Evolutionary conservation across 2,329 filamentous ascomycete genomes (phyloP), one percentile per base, ranked within the genome.

Genomic region (Pyrenophora graminea): DNA sequence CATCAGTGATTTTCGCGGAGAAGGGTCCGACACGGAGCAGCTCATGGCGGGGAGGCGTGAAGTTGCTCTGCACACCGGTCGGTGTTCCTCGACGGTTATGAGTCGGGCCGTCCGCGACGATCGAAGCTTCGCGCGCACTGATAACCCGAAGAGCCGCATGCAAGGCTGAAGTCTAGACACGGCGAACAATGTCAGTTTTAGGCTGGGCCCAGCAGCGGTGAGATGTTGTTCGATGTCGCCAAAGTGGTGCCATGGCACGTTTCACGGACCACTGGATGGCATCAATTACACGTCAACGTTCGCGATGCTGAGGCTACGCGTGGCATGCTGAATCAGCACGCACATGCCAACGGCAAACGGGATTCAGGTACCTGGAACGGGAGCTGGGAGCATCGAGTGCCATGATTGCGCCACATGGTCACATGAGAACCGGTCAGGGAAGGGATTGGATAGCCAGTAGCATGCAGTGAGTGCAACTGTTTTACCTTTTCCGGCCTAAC

Each of bases 381-480:
- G 45, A 51, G 53, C 23, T 36, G 43, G 9, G 48, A 36, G 21
- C 30, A 33, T 43, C 44, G 41, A 46, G 23, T 32, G 39, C 39
- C 39, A 57, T 45, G 47, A 33, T 18, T 40, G 30, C 39, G 39
- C 19, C 34, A 39, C 31, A 39, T 38, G 41, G 38, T 12, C 33
- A 39, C 31, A 39, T 33, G 41, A 33, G 12, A 21, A 33, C 23
- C 19, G 36, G 39, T 42, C 18, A n/a, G 39, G 17, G 15, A 17
- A 39, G 13, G 32, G 44, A 19, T 18, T 21, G 34, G 6, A 17
- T n/a, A 36, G 19, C 1, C 18, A 62, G 39, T 36, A 19, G 40
- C 25, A 59, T 64, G 62, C 60, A 62, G 47, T 45, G 47, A 38
- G 31, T 68, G 64, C 56, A 45, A 47, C 38, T 50, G 41, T 38